Conservation (phyloP, 176 grass and related monocot species). For the Oryza brachyantha region DNA sequence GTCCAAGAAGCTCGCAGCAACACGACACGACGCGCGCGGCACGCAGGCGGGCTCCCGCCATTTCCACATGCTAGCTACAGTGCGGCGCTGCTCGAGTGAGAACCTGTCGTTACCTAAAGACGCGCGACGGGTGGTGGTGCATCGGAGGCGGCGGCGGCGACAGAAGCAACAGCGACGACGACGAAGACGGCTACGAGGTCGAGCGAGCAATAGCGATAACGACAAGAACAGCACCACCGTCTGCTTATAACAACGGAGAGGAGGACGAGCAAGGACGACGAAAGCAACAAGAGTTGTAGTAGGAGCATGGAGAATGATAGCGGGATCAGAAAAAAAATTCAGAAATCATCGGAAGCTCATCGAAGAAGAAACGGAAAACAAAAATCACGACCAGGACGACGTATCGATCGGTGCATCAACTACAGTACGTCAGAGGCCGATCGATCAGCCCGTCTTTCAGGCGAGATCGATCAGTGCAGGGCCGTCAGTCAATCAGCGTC, state of each 20-base stretch:
- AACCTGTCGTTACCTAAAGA: constrained; percentile 28
- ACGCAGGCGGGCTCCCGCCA: too few species aligned
- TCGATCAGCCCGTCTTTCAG: constrained; percentile 3
- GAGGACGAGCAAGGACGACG: neutral
- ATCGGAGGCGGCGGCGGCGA: constrained; percentile 17
- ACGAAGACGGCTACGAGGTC: too few species aligned
- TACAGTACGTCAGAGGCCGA: constrained; percentile 18
- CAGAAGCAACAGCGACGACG: neutral
- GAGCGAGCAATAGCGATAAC: neutral
- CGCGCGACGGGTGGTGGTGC: constrained; percentile 28
- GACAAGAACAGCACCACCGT: too few species aligned
- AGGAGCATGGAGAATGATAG: neutral
- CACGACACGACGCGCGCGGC: too few species aligned
- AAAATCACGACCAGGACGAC: neutral
- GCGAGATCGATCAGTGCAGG: neutral
- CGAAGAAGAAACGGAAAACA: neutral
- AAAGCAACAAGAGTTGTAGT: neutral
- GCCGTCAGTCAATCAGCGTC: constrained; percentile 29
- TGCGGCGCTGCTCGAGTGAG: neutral
- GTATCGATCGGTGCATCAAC: constrained; percentile 17
- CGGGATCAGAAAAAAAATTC: neutral
- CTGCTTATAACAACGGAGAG: too few species aligned
- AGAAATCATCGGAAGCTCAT: neutral
- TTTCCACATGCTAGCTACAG: neutral
- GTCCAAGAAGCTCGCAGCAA: neutral